Percentiles rank a stretch among this genome's conserved stretches.
Evolutionary conservation across 2,329 filamentous ascomycete genomes (phyloP).

Genomic region (Aspergillus persii): DNA sequence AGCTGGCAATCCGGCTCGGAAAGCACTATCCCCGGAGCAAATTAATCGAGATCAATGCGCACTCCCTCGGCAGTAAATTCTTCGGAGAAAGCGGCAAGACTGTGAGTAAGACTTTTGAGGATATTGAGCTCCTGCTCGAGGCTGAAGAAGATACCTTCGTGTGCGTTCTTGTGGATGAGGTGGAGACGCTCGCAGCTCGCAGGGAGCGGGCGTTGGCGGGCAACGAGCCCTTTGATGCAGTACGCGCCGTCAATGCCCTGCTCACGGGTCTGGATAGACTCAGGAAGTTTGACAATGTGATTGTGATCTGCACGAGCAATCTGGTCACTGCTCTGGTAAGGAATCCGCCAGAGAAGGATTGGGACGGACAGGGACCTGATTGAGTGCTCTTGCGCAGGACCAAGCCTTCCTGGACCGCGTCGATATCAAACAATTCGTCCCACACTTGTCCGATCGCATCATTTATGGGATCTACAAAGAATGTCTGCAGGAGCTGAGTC

Average conservation of each 20-base stretch:
- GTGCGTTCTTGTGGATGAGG: conserved; percentile 51
- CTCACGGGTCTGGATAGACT: conserved; percentile 49
- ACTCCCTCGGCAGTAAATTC: conserved; percentile 47
- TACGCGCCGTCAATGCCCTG: conserved; percentile 51
- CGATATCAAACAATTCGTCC: conserved; percentile 47
- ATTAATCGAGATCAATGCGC: conserved; percentile 48
- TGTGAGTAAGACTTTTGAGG: conserved; percentile 44
- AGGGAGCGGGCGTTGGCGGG: conserved; percentile 40
- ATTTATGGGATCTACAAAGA: conserved; percentile 50
- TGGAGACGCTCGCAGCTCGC: conserved; percentile 49
- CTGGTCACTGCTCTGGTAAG: conserved; percentile 43
- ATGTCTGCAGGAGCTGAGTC: conserved; percentile 47
- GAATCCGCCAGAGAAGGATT: background rate
- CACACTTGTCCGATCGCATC: conserved; percentile 37
- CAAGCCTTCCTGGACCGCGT: conserved; percentile 50
- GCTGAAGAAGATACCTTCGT: conserved; percentile 43
- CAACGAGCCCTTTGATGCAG: conserved; percentile 47
- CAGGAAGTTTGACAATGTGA: conserved; percentile 42
- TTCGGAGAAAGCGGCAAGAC: conserved; percentile 50
- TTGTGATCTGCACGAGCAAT: conserved; percentile 53
- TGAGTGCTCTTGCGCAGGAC: conserved; percentile 27
- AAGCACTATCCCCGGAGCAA: conserved; percentile 39
- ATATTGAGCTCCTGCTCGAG: conserved; percentile 34
- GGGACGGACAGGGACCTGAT: background rate
- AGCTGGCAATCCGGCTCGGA: conserved; percentile 49